phyloP scores from a whole-genome alignment of 257 asterid genomes.

The Eustoma russellianum region DNA sequence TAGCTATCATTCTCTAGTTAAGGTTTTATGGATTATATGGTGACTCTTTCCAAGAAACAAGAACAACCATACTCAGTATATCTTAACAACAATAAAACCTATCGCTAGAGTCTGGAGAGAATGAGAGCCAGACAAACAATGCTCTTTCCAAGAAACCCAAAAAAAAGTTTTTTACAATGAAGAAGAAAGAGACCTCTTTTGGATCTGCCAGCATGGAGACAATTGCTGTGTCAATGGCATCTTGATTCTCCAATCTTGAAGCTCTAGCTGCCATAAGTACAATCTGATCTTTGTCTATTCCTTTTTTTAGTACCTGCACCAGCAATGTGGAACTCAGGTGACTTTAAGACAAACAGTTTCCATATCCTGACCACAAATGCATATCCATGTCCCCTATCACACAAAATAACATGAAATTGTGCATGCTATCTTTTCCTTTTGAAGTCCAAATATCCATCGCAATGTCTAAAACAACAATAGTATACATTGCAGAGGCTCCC shows the following conservation, averaged over 20 bases:
- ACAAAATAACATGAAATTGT: background rate
- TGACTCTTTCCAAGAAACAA: background rate
- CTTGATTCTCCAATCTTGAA: conserved; percentile 36
- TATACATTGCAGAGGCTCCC: too few species aligned
- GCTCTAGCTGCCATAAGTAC: conserved; percentile 36
- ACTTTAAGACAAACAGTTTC: background rate
- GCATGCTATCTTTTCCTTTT: background rate
- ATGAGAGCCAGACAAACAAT: too few species aligned
- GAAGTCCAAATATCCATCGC: background rate
- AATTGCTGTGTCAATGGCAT: conserved; percentile 34
- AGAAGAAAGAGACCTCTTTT: conserved; percentile 21
- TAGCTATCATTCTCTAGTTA: background rate
- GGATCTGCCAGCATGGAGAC: conserved; percentile 35
- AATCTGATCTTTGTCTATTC: conserved; percentile 22
- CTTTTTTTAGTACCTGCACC: conserved; percentile 23
- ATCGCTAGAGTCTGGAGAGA: too few species aligned
- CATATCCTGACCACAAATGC: background rate
- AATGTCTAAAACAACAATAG: background rate
- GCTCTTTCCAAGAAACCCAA: background rate
- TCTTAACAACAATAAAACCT: too few species aligned
- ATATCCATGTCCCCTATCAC: background rate
- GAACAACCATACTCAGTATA: too few species aligned
- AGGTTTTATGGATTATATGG: too few species aligned
- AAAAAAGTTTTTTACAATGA: too few species aligned
- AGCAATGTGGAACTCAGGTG: background rate